Evolutionary conservation across 257 asterid species (phyloP).

Genomic region (Penstemon davidsonii): DNA sequence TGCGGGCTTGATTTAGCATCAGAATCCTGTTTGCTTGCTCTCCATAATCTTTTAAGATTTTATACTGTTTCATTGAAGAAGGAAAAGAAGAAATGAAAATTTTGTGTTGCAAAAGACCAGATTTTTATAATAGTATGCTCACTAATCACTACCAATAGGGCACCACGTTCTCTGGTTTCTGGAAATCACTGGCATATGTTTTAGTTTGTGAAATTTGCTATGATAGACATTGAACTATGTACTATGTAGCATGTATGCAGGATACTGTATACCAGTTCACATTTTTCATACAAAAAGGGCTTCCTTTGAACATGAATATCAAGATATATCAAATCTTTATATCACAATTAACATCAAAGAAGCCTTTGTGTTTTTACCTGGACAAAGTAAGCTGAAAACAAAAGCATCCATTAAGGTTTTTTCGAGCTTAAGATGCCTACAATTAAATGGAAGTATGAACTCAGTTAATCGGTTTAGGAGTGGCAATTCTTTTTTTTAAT

Average conservation of each 20-base stretch:
- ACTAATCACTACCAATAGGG: background rate
- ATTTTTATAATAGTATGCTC: background rate
- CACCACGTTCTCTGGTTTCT: background rate
- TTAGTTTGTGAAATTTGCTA: too few species aligned
- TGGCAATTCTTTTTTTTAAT: background rate
- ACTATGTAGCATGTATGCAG: background rate
- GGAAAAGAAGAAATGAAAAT: background rate
- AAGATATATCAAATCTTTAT: background rate
- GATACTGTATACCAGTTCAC: background rate
- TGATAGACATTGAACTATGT: background rate
- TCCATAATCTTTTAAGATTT: background rate
- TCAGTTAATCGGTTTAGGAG: background rate
- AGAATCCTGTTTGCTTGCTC: background rate
- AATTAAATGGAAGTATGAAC: too few species aligned
- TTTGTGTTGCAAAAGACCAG: background rate
- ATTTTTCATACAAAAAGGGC: background rate
- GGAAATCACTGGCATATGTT: background rate
- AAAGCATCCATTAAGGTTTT: background rate
- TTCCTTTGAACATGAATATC: background rate
- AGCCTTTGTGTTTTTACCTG: background rate
- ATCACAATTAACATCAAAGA: background rate
- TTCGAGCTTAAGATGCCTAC: too few species aligned
- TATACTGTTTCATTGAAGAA: background rate
- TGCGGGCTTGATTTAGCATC: too few species aligned
- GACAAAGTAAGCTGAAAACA: background rate